Evolutionary conservation across 1,139 yeast species (phyloP), one percentile per base, ranked within the genome.

Genomic region (Saccharomyces hybrid): DNA sequence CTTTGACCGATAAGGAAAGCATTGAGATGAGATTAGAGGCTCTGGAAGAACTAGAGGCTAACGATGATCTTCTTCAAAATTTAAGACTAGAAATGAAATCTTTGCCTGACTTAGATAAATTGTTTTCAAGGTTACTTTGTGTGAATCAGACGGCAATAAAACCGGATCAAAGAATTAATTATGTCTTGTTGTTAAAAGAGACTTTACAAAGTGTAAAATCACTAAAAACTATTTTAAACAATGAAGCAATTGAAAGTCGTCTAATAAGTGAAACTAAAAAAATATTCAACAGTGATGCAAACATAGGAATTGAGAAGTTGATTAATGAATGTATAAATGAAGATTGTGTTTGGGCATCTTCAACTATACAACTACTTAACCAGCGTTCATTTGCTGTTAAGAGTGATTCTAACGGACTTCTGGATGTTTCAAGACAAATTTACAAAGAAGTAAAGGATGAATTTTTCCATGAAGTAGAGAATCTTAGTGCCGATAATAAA

Each of bases 351-450:
- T 75, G 78, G 78, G 79, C 79, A 0, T 64, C 63, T 0, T 67
- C 69, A 2, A 63, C 73, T 1, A 58, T 74, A 5, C 79, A 78
- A 48, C 58, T 77, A 28, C 73, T 73, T 52, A 75, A 75, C 56
- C 81, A 77, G 57, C 71, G 71, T 57, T 70, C 76, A 46, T 75
- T 75, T 62, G 80, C 81, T 0, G 73, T 78, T 0, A 74, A 69
- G 56, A 62, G 72, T 31, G 80, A 80, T 0, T 62, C 67, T 2
- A 78, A 78, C 62, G 81, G 82, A 0, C 63, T 78, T 26, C 61
- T 78, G 1, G 81, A 77, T 62, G 73, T 76, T 0, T 74, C 79
- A 1, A 67, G 81, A 49, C 72, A 72, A 55, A 57, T 77, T 0
- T 76, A 77, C 52, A 71, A 73, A 52, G 68, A 65, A 5, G 62